Evolutionary conservation across 495 filamentous ascomycete species (phyloP).

Genomic region (Chaetomidium leptoderma): DNA sequence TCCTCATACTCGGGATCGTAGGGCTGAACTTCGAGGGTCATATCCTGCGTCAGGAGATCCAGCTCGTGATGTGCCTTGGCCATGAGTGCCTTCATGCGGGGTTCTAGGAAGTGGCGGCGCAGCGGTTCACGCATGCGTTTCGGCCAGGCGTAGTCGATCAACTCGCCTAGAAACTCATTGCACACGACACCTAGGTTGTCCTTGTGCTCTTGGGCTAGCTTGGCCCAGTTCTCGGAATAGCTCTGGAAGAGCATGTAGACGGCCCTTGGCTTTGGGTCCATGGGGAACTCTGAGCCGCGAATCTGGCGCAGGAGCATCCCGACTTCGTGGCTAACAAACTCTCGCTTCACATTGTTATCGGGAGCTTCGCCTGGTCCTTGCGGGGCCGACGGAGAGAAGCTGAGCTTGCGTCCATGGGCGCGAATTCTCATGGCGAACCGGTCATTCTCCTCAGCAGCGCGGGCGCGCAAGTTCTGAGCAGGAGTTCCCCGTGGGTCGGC

Average conservation of each 20-base stretch:
- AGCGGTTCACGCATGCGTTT: constrained; percentile 39
- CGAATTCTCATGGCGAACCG: constrained; percentile 33
- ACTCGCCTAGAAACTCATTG: constrained; percentile 41
- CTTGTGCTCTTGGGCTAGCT: constrained; percentile 41
- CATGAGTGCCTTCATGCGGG: constrained; percentile 35
- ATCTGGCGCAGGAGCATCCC: constrained; percentile 35
- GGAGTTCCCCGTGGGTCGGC: constrained; percentile 38
- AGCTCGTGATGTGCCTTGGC: constrained; percentile 38
- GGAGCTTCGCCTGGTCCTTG: constrained; percentile 13
- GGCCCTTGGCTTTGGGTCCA: constrained; percentile 38
- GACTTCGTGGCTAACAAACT: constrained; percentile 37
- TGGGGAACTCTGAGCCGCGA: constrained; percentile 41
- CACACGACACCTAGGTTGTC: constrained; percentile 42
- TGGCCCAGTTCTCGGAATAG: constrained; percentile 39
- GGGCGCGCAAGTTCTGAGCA: constrained; percentile 39
- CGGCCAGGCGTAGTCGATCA: constrained; percentile 42
- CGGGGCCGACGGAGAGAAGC: constrained; percentile 20
- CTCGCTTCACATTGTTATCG: constrained; percentile 23
- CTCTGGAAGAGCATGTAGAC: constrained; percentile 43
- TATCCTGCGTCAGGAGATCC: constrained; percentile 33
- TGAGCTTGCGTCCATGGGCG: constrained; percentile 38
- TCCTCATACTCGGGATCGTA: constrained; percentile 42
- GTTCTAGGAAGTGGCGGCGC: constrained; percentile 35
- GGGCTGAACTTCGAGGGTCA: constrained; percentile 40
- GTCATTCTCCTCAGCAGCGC: constrained; percentile 42